Evolutionary conservation across 371 early-diverging fungal species (phyloP).

Genomic region (Syncephalastrum monosporum): DNA sequence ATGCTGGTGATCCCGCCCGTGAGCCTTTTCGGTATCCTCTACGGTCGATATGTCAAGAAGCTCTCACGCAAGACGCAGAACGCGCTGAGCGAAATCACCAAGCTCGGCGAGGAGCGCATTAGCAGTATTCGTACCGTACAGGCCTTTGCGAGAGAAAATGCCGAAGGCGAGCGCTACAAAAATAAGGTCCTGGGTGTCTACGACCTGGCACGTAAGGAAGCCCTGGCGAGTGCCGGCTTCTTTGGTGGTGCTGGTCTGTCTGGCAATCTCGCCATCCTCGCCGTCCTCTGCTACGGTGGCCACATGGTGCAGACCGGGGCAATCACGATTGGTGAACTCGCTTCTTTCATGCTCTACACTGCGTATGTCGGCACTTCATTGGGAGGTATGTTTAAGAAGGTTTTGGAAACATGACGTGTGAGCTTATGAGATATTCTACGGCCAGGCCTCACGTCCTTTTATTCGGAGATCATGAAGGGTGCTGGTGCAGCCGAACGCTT

Average conservation of each 20-base stretch:
- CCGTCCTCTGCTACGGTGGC: slow-evolving; percentile 77
- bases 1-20: slow-evolving; percentile 78
- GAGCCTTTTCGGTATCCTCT: slow-evolving; percentile 67
- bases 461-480: slow-evolving; percentile 84
- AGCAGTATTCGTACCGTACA: slow-evolving; percentile 75
- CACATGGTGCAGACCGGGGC: slow-evolving; percentile 68
- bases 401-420: neutral
- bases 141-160: slow-evolving; percentile 71
- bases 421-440: neutral
- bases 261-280: slow-evolving; percentile 74
- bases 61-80: slow-evolving; percentile 70
- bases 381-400: slow-evolving; percentile 35
- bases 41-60: slow-evolving; percentile 70
- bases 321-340: slow-evolving; percentile 78
- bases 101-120: slow-evolving; percentile 76
- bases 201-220: slow-evolving; percentile 64
- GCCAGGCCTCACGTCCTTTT: slow-evolving; percentile 70
- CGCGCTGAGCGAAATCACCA: slow-evolving; percentile 70
- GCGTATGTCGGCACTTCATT: slow-evolving; percentile 76
- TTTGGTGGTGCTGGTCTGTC: slow-evolving; percentile 77
- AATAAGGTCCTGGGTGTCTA: slow-evolving; percentile 57
- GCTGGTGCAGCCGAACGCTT: slow-evolving; percentile 75
- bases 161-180: slow-evolving; percentile 55
- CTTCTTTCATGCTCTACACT: slow-evolving; percentile 83
- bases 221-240: slow-evolving; percentile 70